Evolutionary conservation across 2,329 filamentous ascomycete species (phyloP).

Genomic region (Berkeleyomyces basicola): DNA sequence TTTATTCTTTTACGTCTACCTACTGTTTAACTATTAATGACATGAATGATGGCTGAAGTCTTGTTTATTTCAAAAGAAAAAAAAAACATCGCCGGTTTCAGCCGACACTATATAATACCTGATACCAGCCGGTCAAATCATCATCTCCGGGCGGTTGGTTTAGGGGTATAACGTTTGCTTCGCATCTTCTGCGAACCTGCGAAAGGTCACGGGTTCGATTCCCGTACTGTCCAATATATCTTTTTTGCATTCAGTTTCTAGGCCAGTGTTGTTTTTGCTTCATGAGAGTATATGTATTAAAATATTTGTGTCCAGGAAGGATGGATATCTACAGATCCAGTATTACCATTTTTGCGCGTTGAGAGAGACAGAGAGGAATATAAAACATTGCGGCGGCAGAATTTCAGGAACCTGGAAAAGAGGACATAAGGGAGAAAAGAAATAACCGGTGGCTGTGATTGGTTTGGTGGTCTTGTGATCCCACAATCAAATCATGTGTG

Average conservation of each 20-base stretch:
- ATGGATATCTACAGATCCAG: too few species aligned
- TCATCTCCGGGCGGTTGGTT: conserved; percentile 9
- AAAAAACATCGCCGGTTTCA: background rate
- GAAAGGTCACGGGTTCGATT: conserved; percentile 13
- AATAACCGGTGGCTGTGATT: background rate
- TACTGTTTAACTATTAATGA: too few species aligned
- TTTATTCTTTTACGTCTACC: too few species aligned
- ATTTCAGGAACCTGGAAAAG: background rate
- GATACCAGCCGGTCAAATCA: background rate
- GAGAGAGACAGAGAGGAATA: background rate
- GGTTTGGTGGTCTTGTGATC: background rate
- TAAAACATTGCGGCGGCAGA: background rate
- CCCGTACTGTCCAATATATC: conserved; percentile 9
- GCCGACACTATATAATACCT: background rate
- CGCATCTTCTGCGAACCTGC: conserved; percentile 10
- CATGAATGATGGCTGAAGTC: too few species aligned
- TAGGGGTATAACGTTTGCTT: conserved; percentile 12
- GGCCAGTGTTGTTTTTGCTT: background rate
- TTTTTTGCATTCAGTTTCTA: background rate
- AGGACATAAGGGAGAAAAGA: background rate
- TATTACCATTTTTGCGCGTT: too few species aligned
- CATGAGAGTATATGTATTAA: background rate
- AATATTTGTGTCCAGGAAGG: background rate
- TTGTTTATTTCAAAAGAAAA: too few species aligned
- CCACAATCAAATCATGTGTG: background rate